These are phyloP conservation scores for Kodamaea lidongshanica DNA, from an alignment of 805 yeast genomes.

Conservation along the genomic window DNA sequence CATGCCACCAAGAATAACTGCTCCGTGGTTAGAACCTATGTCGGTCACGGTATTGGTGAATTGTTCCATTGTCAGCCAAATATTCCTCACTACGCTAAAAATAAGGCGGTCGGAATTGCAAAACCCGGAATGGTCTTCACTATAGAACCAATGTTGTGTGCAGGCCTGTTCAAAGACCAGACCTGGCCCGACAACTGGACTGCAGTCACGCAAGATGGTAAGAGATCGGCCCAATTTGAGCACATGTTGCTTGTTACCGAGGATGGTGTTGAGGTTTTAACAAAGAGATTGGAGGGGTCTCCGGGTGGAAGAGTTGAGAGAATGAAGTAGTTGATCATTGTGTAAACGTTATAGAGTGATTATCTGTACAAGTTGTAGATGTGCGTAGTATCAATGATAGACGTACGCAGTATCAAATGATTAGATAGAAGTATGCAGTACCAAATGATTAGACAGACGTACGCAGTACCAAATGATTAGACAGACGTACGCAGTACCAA, in stretches of 20 bases:
- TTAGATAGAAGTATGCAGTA: too few relatives aligned
- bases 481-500: too few relatives aligned
- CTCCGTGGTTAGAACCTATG: constrained; percentile 82
- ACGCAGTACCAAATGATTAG: too few relatives aligned
- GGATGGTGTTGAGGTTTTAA: constrained; percentile 83
- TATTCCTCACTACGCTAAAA: constrained; percentile 89
- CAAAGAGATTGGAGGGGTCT: constrained; percentile 70
- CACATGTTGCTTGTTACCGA: constrained; percentile 91
- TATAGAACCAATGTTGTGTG: constrained; percentile 93
- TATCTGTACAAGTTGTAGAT: too few relatives aligned
- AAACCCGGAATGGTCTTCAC: constrained; percentile 96
- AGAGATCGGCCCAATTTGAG: constrained; percentile 88
- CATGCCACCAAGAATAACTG: constrained; percentile 74
- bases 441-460: too few relatives aligned
- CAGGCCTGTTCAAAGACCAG: constrained; percentile 73
- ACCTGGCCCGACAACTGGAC: constrained; percentile 99
- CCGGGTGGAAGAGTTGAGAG: constrained; percentile 85
- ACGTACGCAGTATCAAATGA: too few relatives aligned
- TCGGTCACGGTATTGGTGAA: constrained; percentile 89
- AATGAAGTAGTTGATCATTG: constrained; percentile 22
- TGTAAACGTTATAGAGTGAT: too few relatives aligned
- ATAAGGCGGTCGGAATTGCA: constrained; percentile 89
- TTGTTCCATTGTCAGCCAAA: constrained; percentile 90
- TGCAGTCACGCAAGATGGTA: constrained; percentile 84
- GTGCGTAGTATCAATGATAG: too few relatives aligned